Evolutionary conservation across 1,284 basidiomycete genomes (phyloP), one percentile per base, ranked within the genome.

Genomic region (Marasmius oreades): DNA sequence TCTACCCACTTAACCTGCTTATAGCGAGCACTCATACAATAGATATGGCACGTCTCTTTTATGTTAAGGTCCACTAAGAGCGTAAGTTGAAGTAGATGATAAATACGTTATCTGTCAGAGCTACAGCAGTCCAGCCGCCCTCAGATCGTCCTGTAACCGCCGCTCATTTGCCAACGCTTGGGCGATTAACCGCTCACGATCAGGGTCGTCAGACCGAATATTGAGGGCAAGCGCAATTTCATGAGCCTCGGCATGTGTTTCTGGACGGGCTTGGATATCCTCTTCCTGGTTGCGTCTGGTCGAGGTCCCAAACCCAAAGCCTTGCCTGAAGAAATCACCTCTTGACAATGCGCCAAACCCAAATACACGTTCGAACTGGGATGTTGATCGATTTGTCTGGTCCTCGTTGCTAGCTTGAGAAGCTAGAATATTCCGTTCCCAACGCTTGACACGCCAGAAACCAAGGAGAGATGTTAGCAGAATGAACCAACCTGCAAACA

Each of bases 361-460:
- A 59, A 85, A 79, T 14, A 70, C 67, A 14, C 70, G 70, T 59
- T 81, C 79, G 57, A 82, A 64, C n/a, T 74, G 73, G 48, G 69
- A 59, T 57, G 65, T 53, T 61, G 64, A 61, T 43, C 55, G 48
- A 57, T 65, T 53, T 61, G 66, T 55, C 59, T 68, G 53, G 63
- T 64, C 48, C 63, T 58, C 37, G 22, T 64, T 61, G 43, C 66
- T 61, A 55, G 73, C 72, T 50, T 72, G 73, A 2, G 84, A 81
- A 7, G 79, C 76, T 26, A 92, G 75, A 55, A 92, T 87, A 20
- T 85, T 82, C 56, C 81, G 77, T 67, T 92, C 90, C 90, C 89
- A 92, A 44, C 92, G 84, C 70, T 95, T 95, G 56, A 95, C 92
- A 48, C 93, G 84, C 90, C 92, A 96, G 77, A 90, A 97, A 28